These are phyloP conservation scores for Metarhizium brunneum DNA, from an alignment of 2,329 filamentous ascomycete species.

Conservation along the genomic window DNA sequence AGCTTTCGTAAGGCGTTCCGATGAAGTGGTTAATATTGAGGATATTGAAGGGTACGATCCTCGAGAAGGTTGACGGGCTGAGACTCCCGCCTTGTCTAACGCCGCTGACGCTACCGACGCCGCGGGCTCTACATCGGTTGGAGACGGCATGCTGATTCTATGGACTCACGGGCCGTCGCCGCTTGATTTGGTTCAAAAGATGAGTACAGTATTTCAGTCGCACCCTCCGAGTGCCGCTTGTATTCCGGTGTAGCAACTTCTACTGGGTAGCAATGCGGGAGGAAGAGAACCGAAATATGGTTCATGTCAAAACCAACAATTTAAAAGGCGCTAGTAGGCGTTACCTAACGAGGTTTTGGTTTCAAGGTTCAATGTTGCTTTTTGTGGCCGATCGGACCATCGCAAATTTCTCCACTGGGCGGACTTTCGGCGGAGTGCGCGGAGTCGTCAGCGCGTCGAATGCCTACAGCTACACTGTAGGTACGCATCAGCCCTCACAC, in stretches of 20 bases:
- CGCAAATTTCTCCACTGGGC: too few species aligned
- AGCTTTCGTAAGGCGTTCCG: conserved; percentile 19
- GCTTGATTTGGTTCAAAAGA: not conserved
- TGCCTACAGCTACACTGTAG: too few species aligned
- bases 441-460: too few species aligned
- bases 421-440: too few species aligned
- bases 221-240: not conserved
- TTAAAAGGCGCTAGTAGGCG: too few species aligned
- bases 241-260: not conserved
- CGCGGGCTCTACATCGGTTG: not conserved
- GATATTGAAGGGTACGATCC: conserved; percentile 19
- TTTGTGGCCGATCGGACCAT: too few species aligned
- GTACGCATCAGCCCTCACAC: too few species aligned
- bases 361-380: too few species aligned
- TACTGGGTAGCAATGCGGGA: not conserved
- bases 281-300: too few species aligned
- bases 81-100: conserved; percentile 16
- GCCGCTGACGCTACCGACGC: conserved; percentile 10
- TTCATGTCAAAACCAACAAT: too few species aligned
- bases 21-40: conserved; percentile 23
- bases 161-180: not conserved
- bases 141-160: not conserved
- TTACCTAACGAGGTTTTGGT: too few species aligned
- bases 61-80: conserved; percentile 11
- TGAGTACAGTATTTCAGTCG: not conserved